Base-by-base conservation (phyloP, 75 land plant genomes). In the Sequoia sempervirens region DNA sequence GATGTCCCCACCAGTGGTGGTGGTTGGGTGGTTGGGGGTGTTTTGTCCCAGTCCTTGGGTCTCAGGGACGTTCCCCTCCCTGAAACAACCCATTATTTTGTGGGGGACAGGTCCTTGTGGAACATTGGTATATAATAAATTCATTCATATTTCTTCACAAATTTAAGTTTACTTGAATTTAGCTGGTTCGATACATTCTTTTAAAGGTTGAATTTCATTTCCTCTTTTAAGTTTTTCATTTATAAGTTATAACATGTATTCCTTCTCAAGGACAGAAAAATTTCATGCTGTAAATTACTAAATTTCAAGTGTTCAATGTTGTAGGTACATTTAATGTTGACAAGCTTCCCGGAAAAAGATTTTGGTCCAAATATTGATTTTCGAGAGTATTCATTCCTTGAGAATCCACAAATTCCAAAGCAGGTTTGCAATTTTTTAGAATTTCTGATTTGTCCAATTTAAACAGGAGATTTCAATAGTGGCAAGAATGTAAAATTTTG, bases 301-400 rank as follows among this genome's bases (percentile, higher is more conserved):
- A 23, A 78, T n/a, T 11, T 70, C 26, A 28, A 81, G 32, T 32
- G 43, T 82, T 82, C 26, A 70, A 46, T 53, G 7, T 89, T 50
- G 86, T 86, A 97, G 99, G 92, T 97, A 36, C 86, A 96, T 86
- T 85, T 89, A 18, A 97, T 97, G 99, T 61, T 96, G 81, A 84
- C 89, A 64, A 84, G 85, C n/a, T 79, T 90, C 1, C 85, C 90
- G 81, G 93, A 84, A 69, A 80, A 84, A 28, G 95, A 90, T 84
- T 96, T 88, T 87, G 99, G 99, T 30, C 99, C 95, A 15, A 61
- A 45, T 9, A 94, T 97, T n/a, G 79, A 88, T 80, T 86, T 97
- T 84, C 93, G 96, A 73, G 99, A 97, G 82, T 94, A 97, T 84
- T 92, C 98, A 23, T 97, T 97, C 85, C 82, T 97, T 23, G 88